These are phyloP conservation scores for Nissolia schottii DNA, from an alignment of 306 rosid species.

Conservation along the genomic window DNA sequence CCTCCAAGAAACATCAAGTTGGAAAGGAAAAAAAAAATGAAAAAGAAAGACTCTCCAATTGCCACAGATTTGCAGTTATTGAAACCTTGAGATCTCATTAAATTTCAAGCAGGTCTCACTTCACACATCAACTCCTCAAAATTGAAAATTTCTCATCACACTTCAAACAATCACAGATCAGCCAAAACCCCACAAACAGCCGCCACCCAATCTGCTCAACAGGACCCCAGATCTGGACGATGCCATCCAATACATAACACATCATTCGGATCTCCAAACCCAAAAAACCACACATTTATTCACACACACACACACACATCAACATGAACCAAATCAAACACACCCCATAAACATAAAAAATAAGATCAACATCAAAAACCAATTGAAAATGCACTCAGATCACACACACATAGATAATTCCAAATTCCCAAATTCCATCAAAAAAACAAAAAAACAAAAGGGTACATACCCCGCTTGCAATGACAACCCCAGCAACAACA, in stretches of 20 bases:
- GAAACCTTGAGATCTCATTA: slow-evolving; percentile 15
- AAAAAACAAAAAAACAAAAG: neutral
- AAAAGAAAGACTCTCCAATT: neutral
- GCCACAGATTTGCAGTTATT: neutral
- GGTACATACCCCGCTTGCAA: slow-evolving; percentile 93
- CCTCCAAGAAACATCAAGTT: neutral
- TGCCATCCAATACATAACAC: neutral
- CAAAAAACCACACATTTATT: slow-evolving; percentile 2
- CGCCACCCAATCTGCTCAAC: neutral
- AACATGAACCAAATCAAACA: slow-evolving; percentile 12
- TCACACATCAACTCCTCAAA: neutral
- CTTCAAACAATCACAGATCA: slow-evolving; percentile 24
- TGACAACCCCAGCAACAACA: slow-evolving; percentile 95
- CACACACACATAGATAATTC: neutral
- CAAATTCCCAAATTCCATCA: neutral
- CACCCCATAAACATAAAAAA: neutral
- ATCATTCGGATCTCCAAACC: slow-evolving; percentile 8
- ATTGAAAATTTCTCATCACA: neutral
- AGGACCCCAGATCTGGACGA: slow-evolving; percentile 52
- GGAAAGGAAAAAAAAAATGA: neutral
- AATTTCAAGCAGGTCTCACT: neutral
- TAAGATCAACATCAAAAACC: neutral
- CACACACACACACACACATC: neutral
- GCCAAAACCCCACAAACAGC: neutral
- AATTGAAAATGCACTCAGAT: neutral